Percentiles rank a stretch among this genome's conserved stretches.
Evolutionary conservation across 2,329 filamentous ascomycete genomes (phyloP).

Genomic region (Scytalidium sp.): DNA sequence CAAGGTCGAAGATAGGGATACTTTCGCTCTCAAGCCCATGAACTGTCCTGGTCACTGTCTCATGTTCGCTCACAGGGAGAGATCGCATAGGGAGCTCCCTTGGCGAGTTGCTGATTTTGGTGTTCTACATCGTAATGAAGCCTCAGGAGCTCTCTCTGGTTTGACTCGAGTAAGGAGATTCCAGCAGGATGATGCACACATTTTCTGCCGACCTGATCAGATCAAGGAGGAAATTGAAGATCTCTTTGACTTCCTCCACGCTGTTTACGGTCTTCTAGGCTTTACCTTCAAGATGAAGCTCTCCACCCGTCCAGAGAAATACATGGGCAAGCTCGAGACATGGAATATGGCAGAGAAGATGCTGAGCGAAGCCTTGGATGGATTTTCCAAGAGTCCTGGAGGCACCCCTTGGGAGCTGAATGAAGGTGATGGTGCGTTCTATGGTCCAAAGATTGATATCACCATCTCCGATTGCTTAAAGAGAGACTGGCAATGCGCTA

Average conservation of each 20-base stretch:
- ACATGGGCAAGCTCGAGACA: conserved; percentile 78
- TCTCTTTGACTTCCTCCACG: conserved; percentile 82
- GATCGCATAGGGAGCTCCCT: conserved; percentile 86
- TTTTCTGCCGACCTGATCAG: conserved; percentile 87
- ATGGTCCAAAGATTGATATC: conserved; percentile 98
- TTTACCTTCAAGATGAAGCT: conserved; percentile 94
- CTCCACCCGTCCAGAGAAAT: conserved; percentile 86
- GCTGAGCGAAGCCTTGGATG: conserved; percentile 74
- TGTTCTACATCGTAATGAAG: conserved; percentile 91
- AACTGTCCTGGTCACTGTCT: conserved; percentile 95
- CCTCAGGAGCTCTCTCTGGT: conserved; percentile 85
- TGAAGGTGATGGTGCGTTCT: conserved; percentile 94
- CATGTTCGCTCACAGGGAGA: conserved; percentile 78
- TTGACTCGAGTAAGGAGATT: conserved; percentile 91
- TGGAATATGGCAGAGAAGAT: conserved; percentile 88
- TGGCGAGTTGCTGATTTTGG: conserved; percentile 95
- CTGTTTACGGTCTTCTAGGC: conserved; percentile 78
- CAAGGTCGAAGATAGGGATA: conserved; percentile 72
- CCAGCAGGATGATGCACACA: conserved; percentile 94
- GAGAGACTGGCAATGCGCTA: conserved; percentile 85
- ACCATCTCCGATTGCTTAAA: conserved; percentile 85
- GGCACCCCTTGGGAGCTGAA: conserved; percentile 83
- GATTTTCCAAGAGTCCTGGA: conserved; percentile 59
- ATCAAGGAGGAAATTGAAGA: conserved; percentile 71
- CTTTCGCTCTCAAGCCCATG: conserved; percentile 91